These are phyloP conservation scores for Sporothrix brunneoviolacea DNA, from an alignment of 2,329 filamentous ascomycete genomes.

Conservation along the genomic window DNA sequence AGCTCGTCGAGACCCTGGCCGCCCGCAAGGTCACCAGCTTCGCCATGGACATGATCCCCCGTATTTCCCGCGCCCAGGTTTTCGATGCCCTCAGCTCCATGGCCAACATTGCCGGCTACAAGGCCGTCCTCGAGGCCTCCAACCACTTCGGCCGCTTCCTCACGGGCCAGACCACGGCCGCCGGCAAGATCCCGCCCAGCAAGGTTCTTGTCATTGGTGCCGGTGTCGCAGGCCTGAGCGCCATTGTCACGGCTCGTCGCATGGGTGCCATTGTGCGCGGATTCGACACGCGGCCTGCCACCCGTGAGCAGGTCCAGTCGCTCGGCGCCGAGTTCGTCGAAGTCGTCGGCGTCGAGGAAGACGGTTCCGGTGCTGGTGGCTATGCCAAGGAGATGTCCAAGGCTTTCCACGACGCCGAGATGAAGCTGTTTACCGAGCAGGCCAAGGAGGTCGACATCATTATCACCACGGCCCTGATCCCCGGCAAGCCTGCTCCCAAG, in stretches of 20 bases:
- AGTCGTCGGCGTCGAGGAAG: constrained; percentile 69
- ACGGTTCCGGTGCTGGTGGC: constrained; percentile 75
- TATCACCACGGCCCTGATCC: constrained; percentile 87
- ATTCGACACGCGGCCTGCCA: constrained; percentile 85
- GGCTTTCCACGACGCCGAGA: constrained; percentile 86
- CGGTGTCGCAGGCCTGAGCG: constrained; percentile 80
- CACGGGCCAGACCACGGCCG: constrained; percentile 84
- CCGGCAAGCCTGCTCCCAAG: constrained; percentile 74
- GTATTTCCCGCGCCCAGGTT: constrained; percentile 80
- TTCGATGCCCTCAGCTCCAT: constrained; percentile 88
- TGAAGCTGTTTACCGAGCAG: constrained; percentile 86
- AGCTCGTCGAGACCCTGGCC: constrained; percentile 66
- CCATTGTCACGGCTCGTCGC: constrained; percentile 77
- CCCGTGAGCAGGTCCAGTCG: constrained; percentile 82
- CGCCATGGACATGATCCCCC: constrained; percentile 88
- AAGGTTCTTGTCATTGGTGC: constrained; percentile 88
- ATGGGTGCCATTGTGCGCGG: constrained; percentile 86
- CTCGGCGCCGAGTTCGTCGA: constrained; percentile 86
- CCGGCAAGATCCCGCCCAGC: constrained; percentile 82
- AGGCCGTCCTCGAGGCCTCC: constrained; percentile 81
- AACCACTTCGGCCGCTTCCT: constrained; percentile 85
- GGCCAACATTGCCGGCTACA: constrained; percentile 93
- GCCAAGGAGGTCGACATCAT: constrained; percentile 85
- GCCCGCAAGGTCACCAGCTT: constrained; percentile 67
- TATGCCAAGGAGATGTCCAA: constrained; percentile 95